Evolutionary conservation across 2,329 filamentous ascomycete genomes (phyloP).

Genomic region (Cyphellophora europaea): DNA sequence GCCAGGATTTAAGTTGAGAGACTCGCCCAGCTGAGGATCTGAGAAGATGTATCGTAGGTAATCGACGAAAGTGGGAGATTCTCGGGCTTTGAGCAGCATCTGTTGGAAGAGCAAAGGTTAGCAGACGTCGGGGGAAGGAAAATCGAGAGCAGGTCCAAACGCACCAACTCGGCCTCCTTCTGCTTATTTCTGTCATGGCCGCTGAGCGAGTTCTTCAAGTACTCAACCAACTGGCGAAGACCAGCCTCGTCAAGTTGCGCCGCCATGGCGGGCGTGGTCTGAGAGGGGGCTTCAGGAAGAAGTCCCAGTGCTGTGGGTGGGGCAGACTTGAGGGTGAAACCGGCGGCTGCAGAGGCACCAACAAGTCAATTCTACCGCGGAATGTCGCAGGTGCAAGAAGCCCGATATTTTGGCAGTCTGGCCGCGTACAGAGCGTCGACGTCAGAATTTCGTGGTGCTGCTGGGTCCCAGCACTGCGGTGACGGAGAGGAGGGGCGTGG

Average conservation of each 20-base stretch:
- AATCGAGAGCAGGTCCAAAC: conserved; percentile 26
- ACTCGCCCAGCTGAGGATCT: conserved; percentile 51
- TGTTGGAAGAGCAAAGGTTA: conserved; percentile 27
- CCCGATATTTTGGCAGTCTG: too few relatives aligned
- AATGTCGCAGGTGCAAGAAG: too few relatives aligned
- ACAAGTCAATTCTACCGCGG: too few relatives aligned
- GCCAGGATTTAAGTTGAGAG: conserved; percentile 45
- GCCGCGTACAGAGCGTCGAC: too few relatives aligned
- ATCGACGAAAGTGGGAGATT: conserved; percentile 89
- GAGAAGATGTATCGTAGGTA: conserved; percentile 90
- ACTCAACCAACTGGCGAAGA: conserved; percentile 79
- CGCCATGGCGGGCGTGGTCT: conserved; percentile 62
- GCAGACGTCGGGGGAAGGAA: background rate
- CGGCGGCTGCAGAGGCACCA: too few relatives aligned
- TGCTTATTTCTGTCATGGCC: conserved; percentile 69
- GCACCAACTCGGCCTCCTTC: conserved; percentile 81
- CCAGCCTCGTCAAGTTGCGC: conserved; percentile 89
- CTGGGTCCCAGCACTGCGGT: too few relatives aligned
- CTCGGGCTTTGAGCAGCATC: conserved; percentile 88
- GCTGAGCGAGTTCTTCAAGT: conserved; percentile 84
- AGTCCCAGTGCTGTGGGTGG: too few relatives aligned
- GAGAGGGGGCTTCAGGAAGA: too few relatives aligned
- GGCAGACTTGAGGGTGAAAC: too few relatives aligned
- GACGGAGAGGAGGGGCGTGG: too few relatives aligned
- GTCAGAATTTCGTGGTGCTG: too few relatives aligned